Percentiles rank a stretch among this genome's conserved stretches.
These are phyloP conservation scores for Coniochaeta prunicola DNA, from an alignment of 2,329 filamentous ascomycete genomes.

Conservation along the genomic window DNA sequence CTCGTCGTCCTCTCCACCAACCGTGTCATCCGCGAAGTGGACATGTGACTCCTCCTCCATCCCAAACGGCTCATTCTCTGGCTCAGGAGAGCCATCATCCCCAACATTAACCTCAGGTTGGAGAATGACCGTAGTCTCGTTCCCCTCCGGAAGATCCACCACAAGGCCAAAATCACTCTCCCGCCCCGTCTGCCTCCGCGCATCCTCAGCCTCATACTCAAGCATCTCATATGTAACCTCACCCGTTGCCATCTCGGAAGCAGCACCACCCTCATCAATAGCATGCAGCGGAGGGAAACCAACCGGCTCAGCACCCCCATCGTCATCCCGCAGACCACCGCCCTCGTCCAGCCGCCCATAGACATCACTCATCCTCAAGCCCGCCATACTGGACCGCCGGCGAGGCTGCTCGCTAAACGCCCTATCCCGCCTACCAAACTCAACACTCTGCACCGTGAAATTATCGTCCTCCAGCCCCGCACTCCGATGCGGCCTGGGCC, in stretches of 20 bases:
- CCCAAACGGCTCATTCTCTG: constrained; percentile 15
- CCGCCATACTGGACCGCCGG: constrained; percentile 40
- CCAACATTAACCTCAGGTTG: constrained; percentile 36
- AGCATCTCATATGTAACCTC: constrained; percentile 30
- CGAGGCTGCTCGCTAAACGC: constrained; percentile 36
- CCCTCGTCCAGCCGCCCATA: constrained; percentile 26
- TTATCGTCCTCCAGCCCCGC: constrained; percentile 52
- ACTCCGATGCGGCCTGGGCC: constrained; percentile 45
- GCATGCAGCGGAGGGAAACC: constrained; percentile 43
- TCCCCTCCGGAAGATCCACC: constrained; percentile 34
- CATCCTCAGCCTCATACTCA: constrained; percentile 22
- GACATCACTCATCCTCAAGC: constrained; percentile 46
- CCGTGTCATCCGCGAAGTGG: background rate
- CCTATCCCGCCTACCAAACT: constrained; percentile 43
- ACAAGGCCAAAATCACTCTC: constrained; percentile 46
- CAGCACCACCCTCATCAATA: constrained; percentile 29
- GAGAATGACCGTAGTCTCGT: constrained; percentile 47
- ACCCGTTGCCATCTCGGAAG: constrained; percentile 27
- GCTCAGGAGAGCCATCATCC: constrained; percentile 16
- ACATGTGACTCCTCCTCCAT: constrained; percentile 8
- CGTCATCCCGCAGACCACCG: constrained; percentile 24
- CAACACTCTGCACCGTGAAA: constrained; percentile 51
- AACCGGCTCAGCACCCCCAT: constrained; percentile 35
- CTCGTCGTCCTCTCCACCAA: background rate
- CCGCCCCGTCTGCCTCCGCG: constrained; percentile 29